Base-by-base conservation (phyloP, 345 rosid genomes). In the Ceriops decandra region DNA sequence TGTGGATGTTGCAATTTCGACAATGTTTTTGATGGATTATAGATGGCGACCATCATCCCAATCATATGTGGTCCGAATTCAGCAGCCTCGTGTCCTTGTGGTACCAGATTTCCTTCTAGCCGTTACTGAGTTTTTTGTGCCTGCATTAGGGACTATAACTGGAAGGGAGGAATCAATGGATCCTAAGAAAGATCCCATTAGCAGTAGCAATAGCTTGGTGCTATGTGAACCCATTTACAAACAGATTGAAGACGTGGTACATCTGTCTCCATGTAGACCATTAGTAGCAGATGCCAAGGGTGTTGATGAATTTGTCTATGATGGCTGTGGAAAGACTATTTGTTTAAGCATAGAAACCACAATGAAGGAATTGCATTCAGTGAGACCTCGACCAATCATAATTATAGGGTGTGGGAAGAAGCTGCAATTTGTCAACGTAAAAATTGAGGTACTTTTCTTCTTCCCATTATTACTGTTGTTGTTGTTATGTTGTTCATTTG, bases 61-160 rank as follows among this genome's bases (percentile, higher is more conserved):
- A 71, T 95, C 99, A 67, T 81, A 77, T 81, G 98, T 91, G 52
- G 75, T 90, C 68, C 86, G 99, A 60, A 71, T 91, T 75, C 99
- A 95, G 82, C 99, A 95, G 68, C 99, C 98, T 51, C 93, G 91
- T 67, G 72, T 95, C 64, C 96, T 95, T 82, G 96, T 87, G 66
- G 99, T 90, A 69, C 99, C 96, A 6, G 99, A 95, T 82, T 95
- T 91, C 81, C 96, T 95, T 80, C 92, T 91, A 57, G 90, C 93
- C 20, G 85, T 95, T 68, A 93, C 93, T 69, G 96, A 90, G 80
- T 95, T 88, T 88, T 91, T 95, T 80, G 96, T 95, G 74, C 99
- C 98, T 62, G 82, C 93, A 64, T 71, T 95, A 80, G 91, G 96
- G 58, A 71, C 87, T 64, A 91, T 95, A 60, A 95, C 96, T 36